Conservation (phyloP, 2,329 filamentous ascomycete genomes). For the Botrytis aclada region DNA sequence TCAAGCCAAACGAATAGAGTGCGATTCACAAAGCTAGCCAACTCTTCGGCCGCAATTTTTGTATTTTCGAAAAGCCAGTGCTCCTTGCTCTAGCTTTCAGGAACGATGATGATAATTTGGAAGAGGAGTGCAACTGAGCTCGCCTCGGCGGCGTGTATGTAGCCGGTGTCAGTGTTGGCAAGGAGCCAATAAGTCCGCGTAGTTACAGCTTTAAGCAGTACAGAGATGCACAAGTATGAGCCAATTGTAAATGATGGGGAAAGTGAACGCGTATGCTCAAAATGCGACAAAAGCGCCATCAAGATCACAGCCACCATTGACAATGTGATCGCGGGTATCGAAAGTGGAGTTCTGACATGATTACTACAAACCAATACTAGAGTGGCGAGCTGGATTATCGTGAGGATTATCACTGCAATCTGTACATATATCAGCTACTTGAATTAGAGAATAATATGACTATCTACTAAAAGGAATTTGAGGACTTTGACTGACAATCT, state of each 20-base stretch:
- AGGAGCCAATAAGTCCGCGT: constrained; percentile 27
- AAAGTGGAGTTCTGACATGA: background rate
- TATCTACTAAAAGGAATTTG: background rate
- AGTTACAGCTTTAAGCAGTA: constrained; percentile 29
- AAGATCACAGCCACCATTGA: constrained; percentile 23
- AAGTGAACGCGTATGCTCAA: constrained; percentile 29
- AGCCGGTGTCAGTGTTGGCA: constrained; percentile 35
- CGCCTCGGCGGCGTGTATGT: constrained; percentile 30
- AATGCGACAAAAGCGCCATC: constrained; percentile 26
- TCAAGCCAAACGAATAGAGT: constrained; percentile 37
- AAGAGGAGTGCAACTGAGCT: constrained; percentile 39
- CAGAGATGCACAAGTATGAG: constrained; percentile 28
- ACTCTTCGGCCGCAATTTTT: constrained; percentile 42
- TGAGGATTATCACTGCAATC: background rate
- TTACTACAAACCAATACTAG: background rate
- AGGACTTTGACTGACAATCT: background rate
- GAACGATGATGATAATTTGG: constrained; percentile 33
- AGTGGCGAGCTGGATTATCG: background rate
- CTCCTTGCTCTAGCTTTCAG: constrained; percentile 37
- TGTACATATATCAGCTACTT: background rate
- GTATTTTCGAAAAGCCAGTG: constrained; percentile 42
- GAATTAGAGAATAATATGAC: background rate
- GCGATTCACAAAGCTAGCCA: constrained; percentile 41
- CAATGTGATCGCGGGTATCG: constrained; percentile 20
- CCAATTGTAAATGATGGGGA: constrained; percentile 28